Percentiles rank a stretch among this genome's conserved stretches.
Conservation (phyloP, 108 stramenopile species). For the Aureococcus anophagefferens region DNA sequence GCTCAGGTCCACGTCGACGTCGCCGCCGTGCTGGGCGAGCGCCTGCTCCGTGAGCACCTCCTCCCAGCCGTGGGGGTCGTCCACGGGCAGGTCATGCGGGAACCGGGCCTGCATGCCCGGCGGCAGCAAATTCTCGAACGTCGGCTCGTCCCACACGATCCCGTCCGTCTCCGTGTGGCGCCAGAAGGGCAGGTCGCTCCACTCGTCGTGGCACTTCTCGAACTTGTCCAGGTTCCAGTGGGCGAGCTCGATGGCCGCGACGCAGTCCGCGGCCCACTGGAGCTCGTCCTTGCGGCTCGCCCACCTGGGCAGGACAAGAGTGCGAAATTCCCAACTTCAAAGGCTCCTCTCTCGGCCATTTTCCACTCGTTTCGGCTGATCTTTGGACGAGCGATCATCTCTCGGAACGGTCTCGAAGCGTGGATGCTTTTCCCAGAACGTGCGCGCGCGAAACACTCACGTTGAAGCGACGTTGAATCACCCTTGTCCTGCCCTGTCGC, state of each 20-base stretch:
- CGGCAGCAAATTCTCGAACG: neutral
- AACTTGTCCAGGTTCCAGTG: conserved; percentile 14
- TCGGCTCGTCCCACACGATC: neutral
- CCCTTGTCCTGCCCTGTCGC: too few species aligned
- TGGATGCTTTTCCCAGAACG: too few species aligned
- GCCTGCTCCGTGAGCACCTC: neutral
- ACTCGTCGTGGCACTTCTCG: neutral
- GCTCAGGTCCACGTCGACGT: neutral
- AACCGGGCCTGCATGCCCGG: neutral
- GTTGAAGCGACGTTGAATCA: too few species aligned
- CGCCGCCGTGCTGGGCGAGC: neutral
- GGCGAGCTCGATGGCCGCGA: conserved; percentile 22
- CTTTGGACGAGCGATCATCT: too few species aligned
- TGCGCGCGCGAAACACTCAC: too few species aligned
- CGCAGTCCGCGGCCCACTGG: conserved; percentile 23
- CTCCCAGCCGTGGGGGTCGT: neutral
- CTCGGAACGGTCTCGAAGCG: too few species aligned
- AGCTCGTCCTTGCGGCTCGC: neutral
- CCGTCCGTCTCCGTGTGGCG: neutral
- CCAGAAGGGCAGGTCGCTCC: neutral
- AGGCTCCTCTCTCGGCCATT: too few species aligned
- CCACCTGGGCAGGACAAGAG: too few species aligned
- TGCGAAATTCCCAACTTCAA: too few species aligned
- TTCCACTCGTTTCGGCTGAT: too few species aligned
- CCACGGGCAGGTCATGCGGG: neutral